Evolutionary conservation across 805 yeast genomes (phyloP).

Genomic region (Helenozyma baotianmanensis): DNA sequence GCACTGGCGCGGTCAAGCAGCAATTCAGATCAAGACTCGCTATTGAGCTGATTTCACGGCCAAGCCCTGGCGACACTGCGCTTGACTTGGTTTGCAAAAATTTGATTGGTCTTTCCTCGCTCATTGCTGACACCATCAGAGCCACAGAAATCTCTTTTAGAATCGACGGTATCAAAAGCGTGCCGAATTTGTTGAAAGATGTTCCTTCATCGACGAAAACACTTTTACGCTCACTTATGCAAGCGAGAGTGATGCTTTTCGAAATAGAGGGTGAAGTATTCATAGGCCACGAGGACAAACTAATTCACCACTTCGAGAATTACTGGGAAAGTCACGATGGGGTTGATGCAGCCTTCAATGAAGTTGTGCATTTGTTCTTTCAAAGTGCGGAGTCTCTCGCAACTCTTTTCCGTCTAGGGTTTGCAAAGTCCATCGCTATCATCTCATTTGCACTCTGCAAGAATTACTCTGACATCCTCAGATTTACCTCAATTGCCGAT

Average conservation of each 20-base stretch:
- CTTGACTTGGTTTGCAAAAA: not conserved
- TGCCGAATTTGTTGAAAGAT: constrained; percentile 19
- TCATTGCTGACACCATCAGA: constrained; percentile 44
- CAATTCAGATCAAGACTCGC: too few species aligned
- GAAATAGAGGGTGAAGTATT: too few species aligned
- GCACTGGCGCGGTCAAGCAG: too few species aligned
- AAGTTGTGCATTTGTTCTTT: constrained; percentile 35
- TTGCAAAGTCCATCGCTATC: constrained; percentile 24
- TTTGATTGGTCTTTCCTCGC: constrained; percentile 1
- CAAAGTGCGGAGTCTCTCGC: constrained; percentile 43
- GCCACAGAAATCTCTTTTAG: constrained; percentile 60
- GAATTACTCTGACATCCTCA: not conserved
- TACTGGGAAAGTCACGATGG: constrained; percentile 21
- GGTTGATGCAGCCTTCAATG: constrained; percentile 34
- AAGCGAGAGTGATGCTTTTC: constrained; percentile 26
- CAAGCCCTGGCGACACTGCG: not conserved
- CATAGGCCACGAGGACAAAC: constrained; percentile 7
- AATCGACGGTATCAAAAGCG: constrained; percentile 31
- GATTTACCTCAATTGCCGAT: too few species aligned
- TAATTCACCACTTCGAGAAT: constrained; percentile 15
- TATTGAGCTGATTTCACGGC: too few species aligned
- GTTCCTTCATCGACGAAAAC: constrained; percentile 26
- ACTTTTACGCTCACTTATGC: constrained; percentile 41
- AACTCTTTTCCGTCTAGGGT: constrained; percentile 29
- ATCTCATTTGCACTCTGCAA: constrained; percentile 18